phyloP scores from a whole-genome alignment of 768 basidiomycete species.

The Podaxis sp. region DNA sequence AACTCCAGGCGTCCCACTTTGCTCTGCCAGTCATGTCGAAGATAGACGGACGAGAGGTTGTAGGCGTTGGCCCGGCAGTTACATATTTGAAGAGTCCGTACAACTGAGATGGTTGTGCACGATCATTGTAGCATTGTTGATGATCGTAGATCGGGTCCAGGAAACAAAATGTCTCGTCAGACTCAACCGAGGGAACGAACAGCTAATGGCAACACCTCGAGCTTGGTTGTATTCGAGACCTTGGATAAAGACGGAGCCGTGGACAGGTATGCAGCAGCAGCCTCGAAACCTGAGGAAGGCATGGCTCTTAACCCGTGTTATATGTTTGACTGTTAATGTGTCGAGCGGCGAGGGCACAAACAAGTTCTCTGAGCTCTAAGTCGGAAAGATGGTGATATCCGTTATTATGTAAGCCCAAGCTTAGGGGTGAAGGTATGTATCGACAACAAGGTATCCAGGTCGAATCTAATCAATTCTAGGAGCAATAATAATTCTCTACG shows the following conservation, averaged over 20 bases:
- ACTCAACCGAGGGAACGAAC: slow-evolving; percentile 23
- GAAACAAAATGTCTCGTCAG: slow-evolving; percentile 11
- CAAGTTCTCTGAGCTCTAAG: background rate
- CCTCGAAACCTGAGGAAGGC: slow-evolving; percentile 44
- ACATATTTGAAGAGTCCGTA: slow-evolving; percentile 83
- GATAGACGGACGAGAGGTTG: slow-evolving; percentile 62
- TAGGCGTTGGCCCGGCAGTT: slow-evolving; percentile 57
- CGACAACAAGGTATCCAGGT: slow-evolving; percentile 17
- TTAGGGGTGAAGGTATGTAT: background rate
- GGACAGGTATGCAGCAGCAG: slow-evolving; percentile 67
- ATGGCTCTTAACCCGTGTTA: slow-evolving; percentile 18
- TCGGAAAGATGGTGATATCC: slow-evolving; percentile 9
- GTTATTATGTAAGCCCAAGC: slow-evolving; percentile 13
- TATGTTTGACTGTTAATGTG: background rate
- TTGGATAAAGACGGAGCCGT: slow-evolving; percentile 50
- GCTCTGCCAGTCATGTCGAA: slow-evolving; percentile 80
- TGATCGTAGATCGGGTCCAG: background rate
- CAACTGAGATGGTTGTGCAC: slow-evolving; percentile 46
- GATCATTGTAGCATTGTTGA: slow-evolving; percentile 9
- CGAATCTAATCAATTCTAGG: slow-evolving; percentile 20
- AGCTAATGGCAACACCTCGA: slow-evolving; percentile 58
- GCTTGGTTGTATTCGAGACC: slow-evolving; percentile 63
- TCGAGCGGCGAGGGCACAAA: background rate
- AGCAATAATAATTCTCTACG: slow-evolving; percentile 27
- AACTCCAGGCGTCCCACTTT: slow-evolving; percentile 86